Evolutionary conservation across 179 eudicot genomes (phyloP).

Genomic region (Spergularia azorica): DNA sequence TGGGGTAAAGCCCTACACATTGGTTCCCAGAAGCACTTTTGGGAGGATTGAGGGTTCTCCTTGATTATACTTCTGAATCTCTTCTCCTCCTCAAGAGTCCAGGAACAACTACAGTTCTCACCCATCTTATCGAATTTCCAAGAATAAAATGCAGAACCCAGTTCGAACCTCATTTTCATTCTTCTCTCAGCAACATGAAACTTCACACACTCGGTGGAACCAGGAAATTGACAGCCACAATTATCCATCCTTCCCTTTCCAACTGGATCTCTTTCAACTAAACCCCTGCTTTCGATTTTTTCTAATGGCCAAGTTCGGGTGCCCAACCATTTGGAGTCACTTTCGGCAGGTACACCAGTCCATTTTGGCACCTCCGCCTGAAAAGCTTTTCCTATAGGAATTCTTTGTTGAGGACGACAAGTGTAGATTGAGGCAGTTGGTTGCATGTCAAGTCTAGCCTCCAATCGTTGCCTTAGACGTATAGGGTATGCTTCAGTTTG

Average conservation of each 20-base stretch:
- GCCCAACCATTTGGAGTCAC: constrained; percentile 73
- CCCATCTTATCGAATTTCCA: constrained; percentile 89
- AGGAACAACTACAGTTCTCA: constrained; percentile 58
- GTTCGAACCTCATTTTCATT: constrained; percentile 55
- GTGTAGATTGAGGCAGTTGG: constrained; percentile 34
- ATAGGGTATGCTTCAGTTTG: constrained; percentile 29
- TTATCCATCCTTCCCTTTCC: constrained; percentile 67
- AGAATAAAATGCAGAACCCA: constrained; percentile 59
- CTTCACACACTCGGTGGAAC: constrained; percentile 64
- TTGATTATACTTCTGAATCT: constrained; percentile 48
- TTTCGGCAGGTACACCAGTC: constrained; percentile 43
- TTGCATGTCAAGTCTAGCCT: constrained; percentile 29
- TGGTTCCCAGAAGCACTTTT: constrained; percentile 58
- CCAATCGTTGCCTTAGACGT: constrained; percentile 31
- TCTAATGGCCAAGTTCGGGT: constrained; percentile 64
- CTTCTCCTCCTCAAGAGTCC: constrained; percentile 68
- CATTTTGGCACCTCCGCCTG: constrained; percentile 79
- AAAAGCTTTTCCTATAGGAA: constrained; percentile 54
- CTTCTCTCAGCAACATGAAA: constrained; percentile 67
- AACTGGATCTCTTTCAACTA: constrained; percentile 57
- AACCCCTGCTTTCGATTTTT: constrained; percentile 22
- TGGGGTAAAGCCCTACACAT: constrained; percentile 42
- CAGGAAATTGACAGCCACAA: constrained; percentile 67
- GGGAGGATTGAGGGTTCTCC: constrained; percentile 56
- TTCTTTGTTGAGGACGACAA: constrained; percentile 37